Base-by-base conservation (phyloP, 352 stramenopile genomes). In the Globisporangium viniferum region DNA sequence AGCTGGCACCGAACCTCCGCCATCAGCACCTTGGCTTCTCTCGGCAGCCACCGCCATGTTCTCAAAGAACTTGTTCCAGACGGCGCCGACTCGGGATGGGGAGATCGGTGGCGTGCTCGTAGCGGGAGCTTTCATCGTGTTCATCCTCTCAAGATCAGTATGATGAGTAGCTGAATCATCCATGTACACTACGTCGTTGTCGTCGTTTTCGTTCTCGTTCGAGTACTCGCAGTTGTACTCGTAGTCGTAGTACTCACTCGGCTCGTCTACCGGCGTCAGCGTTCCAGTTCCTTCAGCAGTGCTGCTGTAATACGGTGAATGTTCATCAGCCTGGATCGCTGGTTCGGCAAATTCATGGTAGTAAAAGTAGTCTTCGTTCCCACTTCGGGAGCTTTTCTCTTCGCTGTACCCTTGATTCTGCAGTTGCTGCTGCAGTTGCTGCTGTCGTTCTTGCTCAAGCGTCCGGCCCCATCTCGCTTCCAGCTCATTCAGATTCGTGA, bases 1-100 rank as follows among this genome's bases (percentile, higher is more conserved):
- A 20, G 35, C 54, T 59, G 27, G 27, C 8, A 18, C 14, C 20
- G 39, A 20, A 48, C 0, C 39, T 4, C 39, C 14, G 7, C 36
- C 36, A 14, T 9, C 4, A 24, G 24, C 24, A 10, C 36, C 36
- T 44, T 44, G 36, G 36, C 39, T 31, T 59, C 27, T 39, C 54
- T 66, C 51, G 1, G 36, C 56, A 12, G 51, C 44, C 4, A 58
- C 59, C 14, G 60, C 79, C 62, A 90, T 70, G 33, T 94, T 94
- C 51, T 88, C 80, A 69, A 92, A 94, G 62, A 94, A 94, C 20
- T 74, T 75, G 61, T 86, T 91, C 86, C 84, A 94, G 22, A 94
- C 80, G 27, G 82, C 86, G 62, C 76, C 80, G 7, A 92, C 81
- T 3, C 83, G 73, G 2, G 75, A 62, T 0, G 81, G 76, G 66